Conservation (phyloP, 495 filamentous ascomycete genomes). For the Staphylotrichum longicolle region DNA sequence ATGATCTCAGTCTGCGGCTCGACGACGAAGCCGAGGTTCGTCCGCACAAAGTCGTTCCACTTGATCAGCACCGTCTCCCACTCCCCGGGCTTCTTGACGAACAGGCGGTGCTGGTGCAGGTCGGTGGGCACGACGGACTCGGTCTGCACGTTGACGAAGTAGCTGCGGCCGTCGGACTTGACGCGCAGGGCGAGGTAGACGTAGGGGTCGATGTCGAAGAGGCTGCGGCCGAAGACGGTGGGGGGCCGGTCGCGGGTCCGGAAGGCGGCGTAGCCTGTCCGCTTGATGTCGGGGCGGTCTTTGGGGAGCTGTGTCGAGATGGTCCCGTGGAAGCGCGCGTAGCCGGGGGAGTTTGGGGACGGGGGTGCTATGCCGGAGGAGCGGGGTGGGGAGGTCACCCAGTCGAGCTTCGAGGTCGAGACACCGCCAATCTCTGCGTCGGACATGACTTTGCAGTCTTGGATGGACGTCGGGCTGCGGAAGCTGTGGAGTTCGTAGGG, state of each 20-base stretch:
- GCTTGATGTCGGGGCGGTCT: conserved; percentile 65
- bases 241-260: conserved; percentile 59
- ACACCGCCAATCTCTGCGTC: conserved; percentile 84
- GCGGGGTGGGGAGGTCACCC: conserved; percentile 62
- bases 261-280: conserved; percentile 86
- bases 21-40: conserved; percentile 83
- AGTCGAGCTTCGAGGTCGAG: conserved; percentile 71
- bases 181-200: conserved; percentile 83
- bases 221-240: conserved; percentile 74
- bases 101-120: conserved; percentile 91
- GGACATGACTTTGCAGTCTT: conserved; percentile 76
- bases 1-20: conserved; percentile 89
- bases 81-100: conserved; percentile 72
- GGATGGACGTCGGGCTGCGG: conserved; percentile 58
- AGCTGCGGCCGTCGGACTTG: conserved; percentile 85
- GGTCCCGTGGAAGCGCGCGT: conserved; percentile 76
- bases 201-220: conserved; percentile 90
- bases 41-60: conserved; percentile 90
- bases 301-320: conserved; percentile 83
- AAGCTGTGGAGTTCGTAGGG: conserved; percentile 64
- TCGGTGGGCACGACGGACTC: conserved; percentile 89
- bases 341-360: conserved; percentile 38
- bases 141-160: conserved; percentile 94
- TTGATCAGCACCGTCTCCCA: conserved; percentile 93
- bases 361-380: conserved; percentile 48